Base-by-base conservation (phyloP, 768 basidiomycete genomes). In the Cytidiella melzeri region DNA sequence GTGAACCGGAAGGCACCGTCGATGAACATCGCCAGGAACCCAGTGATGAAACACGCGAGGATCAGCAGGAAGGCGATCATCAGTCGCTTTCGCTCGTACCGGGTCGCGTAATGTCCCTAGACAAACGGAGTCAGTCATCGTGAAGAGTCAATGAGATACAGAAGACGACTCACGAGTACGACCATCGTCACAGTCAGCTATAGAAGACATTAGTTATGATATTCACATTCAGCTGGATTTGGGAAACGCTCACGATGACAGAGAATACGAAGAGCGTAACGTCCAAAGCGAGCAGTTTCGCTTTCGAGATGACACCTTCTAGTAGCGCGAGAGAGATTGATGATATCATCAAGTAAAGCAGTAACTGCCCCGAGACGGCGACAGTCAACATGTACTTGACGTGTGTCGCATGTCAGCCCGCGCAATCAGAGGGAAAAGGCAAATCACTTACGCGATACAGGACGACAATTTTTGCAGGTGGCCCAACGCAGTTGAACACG, bases 351-450 rank as follows among this genome's bases (percentile, higher is more conserved):
- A 77, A 67, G 61, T 79, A 82, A 2, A 71, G 67, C 44, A 75
- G 75, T 10, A 84, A 61, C 54, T 82, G 80, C 1, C 82, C 66
- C 54, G 71, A 73, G 20, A 75, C 77, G 27, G 74, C 69, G 10
- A 80, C 64, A 1, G 76, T 74, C 64, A 80, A 69, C 61, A 81
- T 78, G 57, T 72, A 72, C 79, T 80, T n/a, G n/a, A n/a, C n/a
- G n/a, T n/a, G n/a, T n/a, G n/a, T n/a, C n/a, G n/a, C n/a, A n/a
- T n/a, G n/a, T n/a, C n/a, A n/a, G n/a, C n/a, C n/a, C n/a, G n/a
- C n/a, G n/a, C n/a, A n/a, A n/a, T n/a, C n/a, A n/a, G n/a, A n/a
- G n/a, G n/a, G n/a, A n/a, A n/a, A n/a, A n/a, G n/a, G n/a, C 7
- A 15, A 34, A 15, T 15, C 30, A 54, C 62, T 37, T 43, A 75